Percentiles rank a stretch among this genome's conserved stretches.
These are phyloP conservation scores for Amborella trichopoda DNA, from an alignment of 164 flowering plant genomes.

Conservation along the genomic window DNA sequence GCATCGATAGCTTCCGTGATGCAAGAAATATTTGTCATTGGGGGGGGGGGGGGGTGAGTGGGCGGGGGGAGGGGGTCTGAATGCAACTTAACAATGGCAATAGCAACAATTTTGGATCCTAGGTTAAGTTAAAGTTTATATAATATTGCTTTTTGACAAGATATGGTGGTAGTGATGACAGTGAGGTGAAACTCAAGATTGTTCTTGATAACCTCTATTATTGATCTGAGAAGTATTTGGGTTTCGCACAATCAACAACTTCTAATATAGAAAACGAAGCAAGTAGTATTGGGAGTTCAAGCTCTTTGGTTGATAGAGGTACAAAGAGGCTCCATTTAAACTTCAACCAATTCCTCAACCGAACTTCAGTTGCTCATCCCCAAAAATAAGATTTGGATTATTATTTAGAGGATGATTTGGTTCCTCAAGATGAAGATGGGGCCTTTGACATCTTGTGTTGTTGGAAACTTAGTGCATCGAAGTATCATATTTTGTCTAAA, in stretches of 20 bases:
- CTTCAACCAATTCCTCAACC: conserved; percentile 3
- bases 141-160: conserved; percentile 73
- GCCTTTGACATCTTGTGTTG: conserved; percentile 80
- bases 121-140: conserved; percentile 88
- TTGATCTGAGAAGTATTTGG: conserved; percentile 55
- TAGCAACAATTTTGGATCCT: conserved; percentile 85
- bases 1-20: conserved; percentile 25
- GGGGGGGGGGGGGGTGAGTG: conserved; percentile 38
- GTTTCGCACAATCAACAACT: neutral
- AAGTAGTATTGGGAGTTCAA: no score
- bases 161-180: conserved; percentile 45
- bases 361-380: neutral
- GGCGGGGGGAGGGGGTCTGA: no score
- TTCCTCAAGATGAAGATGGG: conserved; percentile 26
- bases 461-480: conserved; percentile 76
- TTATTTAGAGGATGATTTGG: conserved; percentile 4
- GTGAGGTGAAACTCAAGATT: conserved; percentile 30
- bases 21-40: conserved; percentile 51
- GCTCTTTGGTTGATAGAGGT: no score
- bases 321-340: no score
- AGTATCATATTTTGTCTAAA: conserved; percentile 75
- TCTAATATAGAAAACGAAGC: no score
- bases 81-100: conserved; percentile 51
- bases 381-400: conserved; percentile 5
- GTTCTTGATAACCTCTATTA: conserved; percentile 80